Conservation (phyloP, 257 asterid genomes). For the Phtheirospermum japonicum region DNA sequence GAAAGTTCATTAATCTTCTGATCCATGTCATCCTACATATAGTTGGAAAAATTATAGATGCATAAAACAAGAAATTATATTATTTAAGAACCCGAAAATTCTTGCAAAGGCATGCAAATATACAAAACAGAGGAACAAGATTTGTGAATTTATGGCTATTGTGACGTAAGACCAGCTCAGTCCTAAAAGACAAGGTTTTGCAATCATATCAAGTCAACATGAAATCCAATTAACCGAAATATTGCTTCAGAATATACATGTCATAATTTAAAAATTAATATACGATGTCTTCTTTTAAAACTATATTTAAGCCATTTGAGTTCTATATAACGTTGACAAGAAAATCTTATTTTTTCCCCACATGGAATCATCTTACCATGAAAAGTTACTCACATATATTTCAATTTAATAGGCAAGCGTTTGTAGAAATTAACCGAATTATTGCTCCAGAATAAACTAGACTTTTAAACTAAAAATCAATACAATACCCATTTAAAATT, state of each 20-base stretch:
- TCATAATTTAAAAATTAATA: neutral
- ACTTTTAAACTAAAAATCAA: neutral
- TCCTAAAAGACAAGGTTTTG: too few species aligned
- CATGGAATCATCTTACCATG: neutral
- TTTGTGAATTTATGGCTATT: too few species aligned
- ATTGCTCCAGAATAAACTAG: neutral
- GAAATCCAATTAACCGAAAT: neutral
- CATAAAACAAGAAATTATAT: constrained; percentile 1
- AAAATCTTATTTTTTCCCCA: neutral
- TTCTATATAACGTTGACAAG: neutral
- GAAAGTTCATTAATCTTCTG: constrained; percentile 62
- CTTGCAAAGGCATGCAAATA: too few species aligned
- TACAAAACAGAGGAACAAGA: too few species aligned
- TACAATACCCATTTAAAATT: too few species aligned
- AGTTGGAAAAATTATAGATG: constrained; percentile 16
- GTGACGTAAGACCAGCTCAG: too few species aligned
- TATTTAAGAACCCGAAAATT: too few species aligned
- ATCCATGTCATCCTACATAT: constrained; percentile 77
- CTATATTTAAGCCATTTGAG: neutral
- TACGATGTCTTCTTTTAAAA: neutral
- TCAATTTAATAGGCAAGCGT: neutral
- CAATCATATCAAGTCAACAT: too few species aligned
- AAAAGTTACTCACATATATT: neutral
- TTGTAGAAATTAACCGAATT: neutral
- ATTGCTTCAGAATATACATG: neutral